Base-by-base conservation (phyloP, 257 asterid species). In the Salvia hispanica region DNA sequence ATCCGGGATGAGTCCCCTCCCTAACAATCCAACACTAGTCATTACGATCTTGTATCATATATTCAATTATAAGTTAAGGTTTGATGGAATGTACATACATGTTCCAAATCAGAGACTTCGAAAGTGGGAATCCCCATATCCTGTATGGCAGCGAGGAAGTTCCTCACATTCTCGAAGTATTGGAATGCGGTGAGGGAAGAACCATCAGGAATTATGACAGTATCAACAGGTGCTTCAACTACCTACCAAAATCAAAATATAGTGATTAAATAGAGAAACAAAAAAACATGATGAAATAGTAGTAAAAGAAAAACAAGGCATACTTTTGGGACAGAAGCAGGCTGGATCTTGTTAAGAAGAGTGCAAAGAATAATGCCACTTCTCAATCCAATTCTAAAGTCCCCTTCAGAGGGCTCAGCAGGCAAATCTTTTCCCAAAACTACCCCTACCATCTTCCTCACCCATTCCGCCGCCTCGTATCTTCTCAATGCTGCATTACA, bases 311-410 rank as follows among this genome's bases (percentile, higher is more conserved):
- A 7, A 42, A 44, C 62, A 40, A 58, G 60, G 54, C 89, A 52
- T 84, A 93, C 99, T 81, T 93, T 88, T 57, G 85, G 84, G 39
- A 93, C 80, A 61, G 96, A 74, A 46, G 91, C 95, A 13, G 95
- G 91, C 58, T 83, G 86, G 65, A 93, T 76, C 76, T 86, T 90
- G 87, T 90, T 90, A 48, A 93, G 86, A 58, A 76, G 96, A 80
- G 79, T 90, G 90, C 98, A 93, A 66, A 90, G 95, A 57, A 93
- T 82, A 57, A 85, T 90, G 58, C 98, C 98, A 74, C 96, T 93
- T 72, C 92, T 79, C 57, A 93, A 77, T 40, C 96, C 98, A n/a
- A 82, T 84, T 46, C 93, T 83, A 76, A 93, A 90, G 34, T 83
- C 92, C 53, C 90, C 95, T 77, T 90, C 98, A 47, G 98, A 93